Evolutionary conservation across 768 basidiomycete species (phyloP), one percentile per base, ranked within the genome.

Genomic region (Lanmaoa pseudosensibilis): DNA sequence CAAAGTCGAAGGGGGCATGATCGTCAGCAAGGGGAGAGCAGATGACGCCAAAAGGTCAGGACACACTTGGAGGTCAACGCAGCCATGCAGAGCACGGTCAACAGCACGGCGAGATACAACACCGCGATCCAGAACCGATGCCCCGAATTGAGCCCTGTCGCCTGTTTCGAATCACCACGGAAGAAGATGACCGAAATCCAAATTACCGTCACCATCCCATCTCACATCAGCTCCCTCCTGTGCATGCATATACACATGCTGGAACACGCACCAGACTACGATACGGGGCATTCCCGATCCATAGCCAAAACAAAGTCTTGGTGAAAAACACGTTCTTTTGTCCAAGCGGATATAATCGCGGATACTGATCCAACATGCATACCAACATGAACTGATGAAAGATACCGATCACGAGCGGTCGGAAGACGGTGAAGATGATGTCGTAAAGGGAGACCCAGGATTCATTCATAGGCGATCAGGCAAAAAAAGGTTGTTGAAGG

Each of bases 51-150:
- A 49, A 19, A 49, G 15, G 30, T 36, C 39, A n/a, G 50, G 8
- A 59, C 94, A 67, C 71, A 98, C 97, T 99, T 96, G 5, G 97
- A 98, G 44, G 98, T 89, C 56, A 99, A 74, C 0, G 96, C 96
- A 15, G 97, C 97, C 73, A 98, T 98, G 41, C 95, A 96, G 9
- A 99, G 83, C 4, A 98, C 96, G 1, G 96, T 98, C 48, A 98
- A 78, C 30, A 98, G 80, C 10, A 97, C 92, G 1, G 90, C 86
- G 45, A 98, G 83, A 70, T 98, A 99, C n/a, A 98, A 75, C 23
- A 89, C 91, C 12, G 94, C 96, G 46, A 96, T 97, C 96, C 96
- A 99, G 63, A 95, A 92, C 97, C 97, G 98, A 76, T 94, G 93
- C 1, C 94, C 96, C 13, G 89, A 85, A 68, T 96, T 92, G 53